A percentile compares a stretch with the other conserved stretches of the same genome.
These are phyloP conservation scores for Fallopia convolvulus DNA, from an alignment of 148 eudicot species.

Conservation along the genomic window DNA sequence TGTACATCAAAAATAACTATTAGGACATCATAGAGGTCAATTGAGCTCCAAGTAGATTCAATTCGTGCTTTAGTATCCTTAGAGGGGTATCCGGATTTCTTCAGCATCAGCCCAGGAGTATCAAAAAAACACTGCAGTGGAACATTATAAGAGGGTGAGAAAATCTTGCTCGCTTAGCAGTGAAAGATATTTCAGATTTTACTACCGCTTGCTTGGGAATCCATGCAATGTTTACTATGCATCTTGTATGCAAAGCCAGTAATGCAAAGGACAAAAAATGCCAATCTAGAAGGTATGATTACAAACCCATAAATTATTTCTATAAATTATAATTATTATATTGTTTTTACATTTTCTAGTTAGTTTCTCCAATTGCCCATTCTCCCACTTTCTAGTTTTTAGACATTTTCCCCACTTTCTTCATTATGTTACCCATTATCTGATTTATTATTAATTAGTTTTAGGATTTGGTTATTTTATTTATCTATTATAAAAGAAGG, in stretches of 20 bases:
- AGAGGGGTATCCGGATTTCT: conserved; percentile 58
- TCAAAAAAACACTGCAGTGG: conserved; percentile 86
- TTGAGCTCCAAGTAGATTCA: conserved; percentile 80
- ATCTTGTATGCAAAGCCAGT: neutral
- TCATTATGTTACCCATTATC: no score
- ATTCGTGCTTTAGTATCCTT: conserved; percentile 60
- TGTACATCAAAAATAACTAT: conserved; percentile 91
- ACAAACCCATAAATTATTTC: no score
- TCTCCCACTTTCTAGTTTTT: no score
- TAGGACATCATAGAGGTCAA: conserved; percentile 72
- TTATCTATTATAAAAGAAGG: no score
- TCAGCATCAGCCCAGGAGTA: conserved; percentile 85
- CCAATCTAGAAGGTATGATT: neutral
- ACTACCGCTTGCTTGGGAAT: neutral
- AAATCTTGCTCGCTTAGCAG: neutral
- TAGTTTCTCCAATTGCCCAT: no score
- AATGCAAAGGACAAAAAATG: neutral
- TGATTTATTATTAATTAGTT: no score
- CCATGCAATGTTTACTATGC: neutral
- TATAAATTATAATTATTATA: no score
- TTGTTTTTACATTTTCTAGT: no score
- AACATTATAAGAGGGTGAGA: neutral
- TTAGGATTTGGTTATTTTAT: no score
- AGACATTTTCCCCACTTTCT: no score
- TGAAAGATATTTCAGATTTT: neutral